Base-by-base conservation (phyloP, 225 moss, liverwort and hornwort species). In the Pseudisothecium myosuroides region DNA sequence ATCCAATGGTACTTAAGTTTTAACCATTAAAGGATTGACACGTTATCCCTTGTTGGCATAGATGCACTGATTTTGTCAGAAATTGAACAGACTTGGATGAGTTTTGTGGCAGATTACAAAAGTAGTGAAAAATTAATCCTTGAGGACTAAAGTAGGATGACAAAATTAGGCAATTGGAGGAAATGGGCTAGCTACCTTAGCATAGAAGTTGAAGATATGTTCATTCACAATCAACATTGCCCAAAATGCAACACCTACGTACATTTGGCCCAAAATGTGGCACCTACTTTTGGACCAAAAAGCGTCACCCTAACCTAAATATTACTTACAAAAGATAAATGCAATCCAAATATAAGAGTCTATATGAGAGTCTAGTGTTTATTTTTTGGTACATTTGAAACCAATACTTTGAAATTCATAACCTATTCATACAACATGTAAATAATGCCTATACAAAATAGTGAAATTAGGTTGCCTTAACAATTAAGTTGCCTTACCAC, bases 321-420 rank as follows among this genome's bases (percentile, higher is more conserved):
- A 50, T 12, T 76, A 5, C 20, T 12, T 20, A 20, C 0, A 11
- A 2, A 34, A 76, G 21, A 50, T 50, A 3, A 50, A 76, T 12
- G 34, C 19, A 31, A 32, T 50, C 19, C 20, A 50, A 76, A 34
- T 3, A 34, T 76, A 21, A 21, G 7, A 34, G 13, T 50, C 13
- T 47, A 18, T 20, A 12, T 7, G 1, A 75, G 20, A 20, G 1
- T 11, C 17, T 49, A 11, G 6, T 20, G 11, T 5, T 31, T 1
- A 2, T 0, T 12, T 34, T 34, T 21, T 50, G 2, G 2, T 34
- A 76, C 1, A 32, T 1, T 20, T 20, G 1, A 1, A 50, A 5
- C 8, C 19, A 32, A 20, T 12, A 75, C 7, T 21, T 50, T 34
- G 4, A 76, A 76, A 21, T 50, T 76, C 21, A 34, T 13, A 34